Conservation (phyloP, 495 filamentous ascomycete genomes). For the Cladorrhinum samala region DNA sequence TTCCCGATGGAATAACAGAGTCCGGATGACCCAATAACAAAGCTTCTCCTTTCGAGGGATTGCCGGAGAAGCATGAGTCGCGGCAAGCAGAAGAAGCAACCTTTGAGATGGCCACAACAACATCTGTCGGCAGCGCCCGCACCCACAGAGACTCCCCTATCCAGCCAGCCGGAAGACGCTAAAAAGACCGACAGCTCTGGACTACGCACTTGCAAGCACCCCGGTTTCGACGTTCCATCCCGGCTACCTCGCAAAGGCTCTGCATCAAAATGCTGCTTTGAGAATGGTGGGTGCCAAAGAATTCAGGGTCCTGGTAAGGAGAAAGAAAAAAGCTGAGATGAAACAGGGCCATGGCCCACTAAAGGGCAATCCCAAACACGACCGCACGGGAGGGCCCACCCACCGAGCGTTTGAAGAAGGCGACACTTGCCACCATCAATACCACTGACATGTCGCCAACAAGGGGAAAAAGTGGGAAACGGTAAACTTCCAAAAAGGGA, state of each 20-base stretch:
- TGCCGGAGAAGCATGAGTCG: slow-evolving; percentile 7
- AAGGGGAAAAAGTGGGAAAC: slow-evolving; percentile 4
- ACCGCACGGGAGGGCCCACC: slow-evolving; percentile 24
- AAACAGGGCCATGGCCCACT: slow-evolving; percentile 33
- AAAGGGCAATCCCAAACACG: slow-evolving; percentile 29
- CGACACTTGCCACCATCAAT: slow-evolving; percentile 12
- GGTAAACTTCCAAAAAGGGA: slow-evolving; percentile 4
- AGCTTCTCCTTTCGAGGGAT: neutral
- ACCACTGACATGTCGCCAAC: slow-evolving; percentile 2
- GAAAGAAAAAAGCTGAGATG: slow-evolving; percentile 22
- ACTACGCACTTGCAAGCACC: slow-evolving; percentile 10
- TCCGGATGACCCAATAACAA: neutral
- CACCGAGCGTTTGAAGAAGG: slow-evolving; percentile 27
- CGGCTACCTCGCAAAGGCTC: slow-evolving; percentile 8
- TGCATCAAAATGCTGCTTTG: slow-evolving; percentile 5
- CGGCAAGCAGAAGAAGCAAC: neutral
- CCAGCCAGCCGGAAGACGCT: neutral
- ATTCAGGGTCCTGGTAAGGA: slow-evolving; percentile 19
- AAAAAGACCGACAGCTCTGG: neutral
- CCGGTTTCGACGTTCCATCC: slow-evolving; percentile 20
- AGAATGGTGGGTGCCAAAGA: slow-evolving; percentile 15
- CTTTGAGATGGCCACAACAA: neutral
- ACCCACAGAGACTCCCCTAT: neutral
- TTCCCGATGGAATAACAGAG: slow-evolving; percentile 5
- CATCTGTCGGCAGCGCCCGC: neutral